Evolutionary conservation across 495 filamentous ascomycete species (phyloP), one percentile per base, ranked within the genome.

Genomic region (Tuber aestivum): DNA sequence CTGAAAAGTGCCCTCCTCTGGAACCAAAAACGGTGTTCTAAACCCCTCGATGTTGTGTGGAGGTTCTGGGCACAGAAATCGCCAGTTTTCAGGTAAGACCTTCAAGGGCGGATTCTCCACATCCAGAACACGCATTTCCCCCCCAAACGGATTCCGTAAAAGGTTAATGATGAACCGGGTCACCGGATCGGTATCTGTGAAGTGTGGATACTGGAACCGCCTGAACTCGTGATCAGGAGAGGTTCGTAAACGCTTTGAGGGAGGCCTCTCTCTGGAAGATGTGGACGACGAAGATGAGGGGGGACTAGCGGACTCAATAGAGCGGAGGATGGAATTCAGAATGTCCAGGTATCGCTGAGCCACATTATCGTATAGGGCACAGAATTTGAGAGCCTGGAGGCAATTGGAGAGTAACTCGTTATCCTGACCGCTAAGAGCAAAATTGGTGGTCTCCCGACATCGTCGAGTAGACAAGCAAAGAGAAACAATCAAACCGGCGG

Each of bases 51-150:
- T 65, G 10, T 65, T 40, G 16, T 44, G 41, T 18, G 72, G 42
- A 21, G 70, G 77, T 35, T 71, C 75, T 14, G 77, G 73, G 27
- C 45, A 70, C 41, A 80, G 41, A 38, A 80, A 80, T 21, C 78
- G 73, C 78, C 78, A 80, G 41, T 76, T 73, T 9, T 79, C 73
- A 6, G 78, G 78, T 41, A 80, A 79, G 77, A 75, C 44, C 41
- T 45, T 75, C 23, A 75, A 35, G 10, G 50, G 37, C 20, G 77
- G 74, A 74, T 79, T 72, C 20, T 72, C 48, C 20, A 72, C 42
- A 5, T 72, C 72, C 69, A 79, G 74, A 27, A 79, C 76, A 21
- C 70, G 71, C 21, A 76, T 78, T 23, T 79, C 77, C 16, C 77
- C 77, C 18, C 77, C 77, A 44, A 79, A 79, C 7, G 77, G 77